phyloP scores from a whole-genome alignment of 2,329 filamentous ascomycete species.

The Aaosphaeria pasadenensis region DNA sequence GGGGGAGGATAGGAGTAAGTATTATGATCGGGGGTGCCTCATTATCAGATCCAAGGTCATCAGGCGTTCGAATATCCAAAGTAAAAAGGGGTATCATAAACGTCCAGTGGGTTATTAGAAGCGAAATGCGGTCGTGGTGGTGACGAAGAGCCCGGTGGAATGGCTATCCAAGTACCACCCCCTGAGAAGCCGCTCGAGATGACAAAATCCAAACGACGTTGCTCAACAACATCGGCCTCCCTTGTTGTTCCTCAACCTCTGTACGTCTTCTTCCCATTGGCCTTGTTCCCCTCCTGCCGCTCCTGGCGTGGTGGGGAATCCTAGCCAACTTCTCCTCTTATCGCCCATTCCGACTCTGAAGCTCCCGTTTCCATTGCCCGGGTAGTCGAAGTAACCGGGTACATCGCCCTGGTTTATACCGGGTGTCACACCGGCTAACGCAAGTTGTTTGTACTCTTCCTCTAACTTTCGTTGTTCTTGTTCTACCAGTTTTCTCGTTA shows the following conservation, averaged over 20 bases:
- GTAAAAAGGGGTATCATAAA: too few species aligned
- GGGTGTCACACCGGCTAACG: conserved; percentile 44
- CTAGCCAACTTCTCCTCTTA: conserved; percentile 66
- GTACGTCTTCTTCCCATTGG: conserved; percentile 34
- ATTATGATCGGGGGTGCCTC: too few species aligned
- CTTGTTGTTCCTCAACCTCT: conserved; percentile 27
- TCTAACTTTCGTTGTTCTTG: conserved; percentile 59
- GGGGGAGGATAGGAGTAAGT: too few species aligned
- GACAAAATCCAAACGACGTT: too few species aligned
- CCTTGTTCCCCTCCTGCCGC: conserved; percentile 25
- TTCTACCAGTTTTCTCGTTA: conserved; percentile 80
- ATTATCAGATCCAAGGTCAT: too few species aligned
- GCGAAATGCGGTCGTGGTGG: too few species aligned
- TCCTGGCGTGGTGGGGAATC: conserved; percentile 50
- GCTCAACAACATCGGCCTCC: conserved; percentile 31
- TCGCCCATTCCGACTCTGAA: conserved; percentile 59
- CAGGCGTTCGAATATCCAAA: too few species aligned
- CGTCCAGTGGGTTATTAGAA: too few species aligned
- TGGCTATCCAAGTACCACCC: too few species aligned
- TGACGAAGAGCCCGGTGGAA: too few species aligned
- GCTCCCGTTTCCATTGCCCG: conserved; percentile 52
- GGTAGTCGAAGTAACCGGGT: conserved; percentile 50
- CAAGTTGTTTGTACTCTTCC: conserved; percentile 46
- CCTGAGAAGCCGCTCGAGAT: too few species aligned
- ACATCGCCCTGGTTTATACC: conserved; percentile 33